Evolutionary conservation across 345 rosid species (phyloP), one percentile per base, ranked within the genome.

Genomic region (Camelina sativa): DNA sequence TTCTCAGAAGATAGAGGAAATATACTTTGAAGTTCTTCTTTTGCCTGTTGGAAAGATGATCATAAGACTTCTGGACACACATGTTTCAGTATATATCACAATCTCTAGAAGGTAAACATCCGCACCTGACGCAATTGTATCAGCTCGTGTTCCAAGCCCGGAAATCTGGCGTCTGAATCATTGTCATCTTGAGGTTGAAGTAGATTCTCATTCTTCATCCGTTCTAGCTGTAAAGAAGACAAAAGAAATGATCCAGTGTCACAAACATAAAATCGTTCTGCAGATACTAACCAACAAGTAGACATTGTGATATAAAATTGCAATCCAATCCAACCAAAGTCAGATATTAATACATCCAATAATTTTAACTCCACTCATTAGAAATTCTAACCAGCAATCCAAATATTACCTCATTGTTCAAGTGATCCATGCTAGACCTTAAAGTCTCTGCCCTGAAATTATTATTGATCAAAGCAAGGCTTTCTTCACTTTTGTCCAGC

Each of bases 151-250:
- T 88, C 87, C 76, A 95, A 79, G 48, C 79, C 84, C 13, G 97
- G 93, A 80, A 85, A 88, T 69, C 86, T 80, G 34, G 85, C 71
- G 48, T 81, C 85, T 17, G 79, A 73, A 37, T 85, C 81, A 76
- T 78, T 65, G 60, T 81, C 86, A 72, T 84, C 84, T 68, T 76
- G 81, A 58, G 86, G 77, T 76, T 81, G 69, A 71, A 78, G 79
- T 67, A 89, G 84, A 73, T 95, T 95, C 84, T 92, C 99, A 53
- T 86, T 92, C 81, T 95, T 95, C 99, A 95, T 92, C 77, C 86
- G 86, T 77, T 95, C 97, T 85, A 95, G 76, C 97, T 95, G 85
- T 80, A 66, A 73, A 61, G 50, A 77, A 38, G 62, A 74, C 15
- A 38, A 62, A 47, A 62, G 1, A 40, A 40, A 25, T 13, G 41